phyloP scores from a whole-genome alignment of 2,329 filamentous ascomycete genomes.

The Botrytis byssoidea region DNA sequence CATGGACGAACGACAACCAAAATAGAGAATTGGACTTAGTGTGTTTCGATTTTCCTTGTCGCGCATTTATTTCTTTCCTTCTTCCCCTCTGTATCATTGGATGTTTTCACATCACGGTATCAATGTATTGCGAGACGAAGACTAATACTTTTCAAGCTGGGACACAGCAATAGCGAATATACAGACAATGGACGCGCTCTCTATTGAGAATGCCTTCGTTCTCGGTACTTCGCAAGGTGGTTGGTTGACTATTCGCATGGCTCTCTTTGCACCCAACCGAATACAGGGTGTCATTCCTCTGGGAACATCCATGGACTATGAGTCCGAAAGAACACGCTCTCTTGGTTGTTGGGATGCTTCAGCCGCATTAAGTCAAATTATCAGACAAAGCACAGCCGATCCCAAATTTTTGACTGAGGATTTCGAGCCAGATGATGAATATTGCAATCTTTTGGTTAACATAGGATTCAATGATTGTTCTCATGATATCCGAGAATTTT shows the following conservation, averaged over 20 bases:
- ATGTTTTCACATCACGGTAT: not conserved
- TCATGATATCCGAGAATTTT: conserved; percentile 44
- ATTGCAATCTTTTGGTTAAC: conserved; percentile 46
- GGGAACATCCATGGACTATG: conserved; percentile 54
- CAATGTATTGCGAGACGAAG: not conserved
- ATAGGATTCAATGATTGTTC: conserved; percentile 47
- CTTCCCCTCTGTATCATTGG: not conserved
- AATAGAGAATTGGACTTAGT: conserved; percentile 51
- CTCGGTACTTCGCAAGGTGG: conserved; percentile 54
- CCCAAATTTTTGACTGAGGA: conserved; percentile 42
- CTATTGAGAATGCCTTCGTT: conserved; percentile 49
- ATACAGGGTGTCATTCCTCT: conserved; percentile 50
- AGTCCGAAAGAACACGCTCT: conserved; percentile 47
- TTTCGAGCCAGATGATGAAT: conserved; percentile 49
- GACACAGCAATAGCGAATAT: conserved; percentile 54
- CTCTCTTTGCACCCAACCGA: conserved; percentile 49
- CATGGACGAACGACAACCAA: conserved; percentile 47
- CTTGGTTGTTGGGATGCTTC: conserved; percentile 52
- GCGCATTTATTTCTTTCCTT: not conserved
- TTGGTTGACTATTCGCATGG: conserved; percentile 52
- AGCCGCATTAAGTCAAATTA: conserved; percentile 43
- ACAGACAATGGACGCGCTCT: conserved; percentile 54
- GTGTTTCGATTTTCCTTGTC: not conserved
- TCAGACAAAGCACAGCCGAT: conserved; percentile 37
- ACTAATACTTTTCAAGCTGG: conserved; percentile 41